A percentile compares a stretch with the other conserved stretches of the same genome.
phyloP scores from a whole-genome alignment of 2,329 filamentous ascomycete genomes.

The Epichloe festucae region DNA sequence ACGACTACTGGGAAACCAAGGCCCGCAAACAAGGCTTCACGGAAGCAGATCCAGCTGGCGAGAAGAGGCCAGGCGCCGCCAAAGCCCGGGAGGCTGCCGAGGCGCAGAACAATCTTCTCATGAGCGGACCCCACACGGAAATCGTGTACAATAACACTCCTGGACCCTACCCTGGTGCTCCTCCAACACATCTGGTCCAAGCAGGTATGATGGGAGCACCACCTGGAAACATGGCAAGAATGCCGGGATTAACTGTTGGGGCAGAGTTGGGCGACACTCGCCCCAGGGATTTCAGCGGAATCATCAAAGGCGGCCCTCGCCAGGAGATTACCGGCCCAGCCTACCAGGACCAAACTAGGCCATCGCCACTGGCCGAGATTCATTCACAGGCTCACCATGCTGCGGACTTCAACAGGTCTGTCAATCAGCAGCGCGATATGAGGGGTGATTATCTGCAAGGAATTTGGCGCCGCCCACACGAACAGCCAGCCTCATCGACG shows the following conservation, averaged over 20 bases:
- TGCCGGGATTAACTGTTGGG: slow-evolving; percentile 74
- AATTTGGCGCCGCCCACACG: slow-evolving; percentile 73
- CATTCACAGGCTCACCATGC: slow-evolving; percentile 77
- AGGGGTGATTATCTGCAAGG: slow-evolving; percentile 69
- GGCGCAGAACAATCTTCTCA: slow-evolving; percentile 48
- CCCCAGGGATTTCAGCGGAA: slow-evolving; percentile 68
- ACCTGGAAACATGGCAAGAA: slow-evolving; percentile 53
- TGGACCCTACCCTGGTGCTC: slow-evolving; percentile 50
- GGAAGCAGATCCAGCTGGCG: slow-evolving; percentile 86
- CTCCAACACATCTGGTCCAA: slow-evolving; percentile 57
- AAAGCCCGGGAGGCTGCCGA: slow-evolving; percentile 77
- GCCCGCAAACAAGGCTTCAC: slow-evolving; percentile 96
- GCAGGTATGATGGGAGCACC: slow-evolving; percentile 56
- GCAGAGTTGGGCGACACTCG: slow-evolving; percentile 67
- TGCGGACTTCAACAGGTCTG: slow-evolving; percentile 76
- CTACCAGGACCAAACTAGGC: slow-evolving; percentile 76
- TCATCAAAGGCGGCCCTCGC: slow-evolving; percentile 63
- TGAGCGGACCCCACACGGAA: slow-evolving; percentile 63
- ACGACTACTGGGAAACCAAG: slow-evolving; percentile 98
- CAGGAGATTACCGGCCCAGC: slow-evolving; percentile 80
- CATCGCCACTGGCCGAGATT: slow-evolving; percentile 65
- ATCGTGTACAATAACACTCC: slow-evolving; percentile 76
- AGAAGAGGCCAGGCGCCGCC: slow-evolving; percentile 85
- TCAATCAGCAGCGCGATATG: slow-evolving; percentile 68
- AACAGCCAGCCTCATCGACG: slow-evolving; percentile 47